A percentile compares a stretch with the other conserved stretches of the same genome.
phyloP scores from a whole-genome alignment of 139 green algal species.

The Picochlorum sp. region DNA sequence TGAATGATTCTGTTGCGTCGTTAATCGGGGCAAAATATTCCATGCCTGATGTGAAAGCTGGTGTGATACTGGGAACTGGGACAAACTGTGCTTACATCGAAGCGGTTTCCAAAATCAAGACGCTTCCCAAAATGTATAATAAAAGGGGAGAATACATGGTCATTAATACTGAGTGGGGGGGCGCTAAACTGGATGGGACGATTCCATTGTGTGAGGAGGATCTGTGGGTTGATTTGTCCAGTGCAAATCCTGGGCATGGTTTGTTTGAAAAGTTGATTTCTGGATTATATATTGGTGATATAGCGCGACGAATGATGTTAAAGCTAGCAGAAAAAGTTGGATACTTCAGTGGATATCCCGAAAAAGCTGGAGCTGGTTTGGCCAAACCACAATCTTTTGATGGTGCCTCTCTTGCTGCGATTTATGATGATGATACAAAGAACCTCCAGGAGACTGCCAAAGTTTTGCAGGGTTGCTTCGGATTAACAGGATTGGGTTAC shows the following conservation, averaged over 20 bases:
- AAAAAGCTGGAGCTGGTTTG: conserved; percentile 11
- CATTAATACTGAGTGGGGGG: conserved; percentile 78
- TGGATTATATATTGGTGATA: conserved; percentile 82
- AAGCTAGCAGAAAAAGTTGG: conserved; percentile 24
- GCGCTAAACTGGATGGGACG: conserved; percentile 30
- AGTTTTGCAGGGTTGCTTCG: conserved; percentile 6
- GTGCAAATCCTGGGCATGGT: conserved; percentile 32
- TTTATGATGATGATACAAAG: conserved; percentile 35
- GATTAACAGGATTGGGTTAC: not conserved
- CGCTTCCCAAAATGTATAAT: not conserved
- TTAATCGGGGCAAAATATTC: conserved; percentile 50
- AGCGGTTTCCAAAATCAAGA: conserved; percentile 5
- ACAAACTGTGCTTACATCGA: conserved; percentile 80
- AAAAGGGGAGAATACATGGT: conserved; percentile 21
- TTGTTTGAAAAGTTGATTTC: conserved; percentile 84
- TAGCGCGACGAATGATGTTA: conserved; percentile 61
- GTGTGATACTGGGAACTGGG: conserved; percentile 77
- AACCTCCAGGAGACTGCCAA: conserved; percentile 2
- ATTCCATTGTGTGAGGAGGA: conserved; percentile 56
- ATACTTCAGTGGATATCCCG: conserved; percentile 26
- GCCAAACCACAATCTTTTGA: conserved; percentile 10
- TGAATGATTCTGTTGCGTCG: conserved; percentile 76
- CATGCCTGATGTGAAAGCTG: conserved; percentile 43
- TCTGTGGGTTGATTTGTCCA: conserved; percentile 48
- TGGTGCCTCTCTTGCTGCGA: conserved; percentile 24